Conservation (phyloP, 345 rosid species). For the Trapa bicornis region DNA sequence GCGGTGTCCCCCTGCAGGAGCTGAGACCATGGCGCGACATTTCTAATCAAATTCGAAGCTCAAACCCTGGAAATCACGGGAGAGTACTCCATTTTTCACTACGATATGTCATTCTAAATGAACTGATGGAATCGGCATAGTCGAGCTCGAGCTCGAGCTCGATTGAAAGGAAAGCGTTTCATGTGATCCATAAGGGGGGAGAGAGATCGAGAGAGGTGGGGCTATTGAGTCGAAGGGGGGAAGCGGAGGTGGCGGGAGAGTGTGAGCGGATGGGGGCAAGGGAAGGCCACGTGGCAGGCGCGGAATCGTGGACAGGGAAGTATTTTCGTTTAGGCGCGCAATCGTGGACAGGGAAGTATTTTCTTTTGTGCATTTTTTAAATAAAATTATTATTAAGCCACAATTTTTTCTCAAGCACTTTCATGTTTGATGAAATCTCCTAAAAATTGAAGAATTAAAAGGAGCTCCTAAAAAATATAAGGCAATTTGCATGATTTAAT, state of each 20-base stretch:
- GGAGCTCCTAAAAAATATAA: no score
- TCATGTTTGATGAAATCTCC: no score
- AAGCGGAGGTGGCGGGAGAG: slow-evolving; percentile 56
- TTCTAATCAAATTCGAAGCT: neutral
- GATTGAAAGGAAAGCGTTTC: slow-evolving; percentile 2
- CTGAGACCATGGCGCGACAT: slow-evolving; percentile 5
- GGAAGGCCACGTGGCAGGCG: neutral
- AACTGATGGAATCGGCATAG: neutral
- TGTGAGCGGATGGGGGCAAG: neutral
- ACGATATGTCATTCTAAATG: no score
- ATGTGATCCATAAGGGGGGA: neutral
- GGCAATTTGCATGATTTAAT: no score
- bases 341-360: no score
- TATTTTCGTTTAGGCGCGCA: no score
- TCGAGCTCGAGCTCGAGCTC: neutral
- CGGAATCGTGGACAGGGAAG: no score
- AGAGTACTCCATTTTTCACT: neutral
- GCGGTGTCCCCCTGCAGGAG: slow-evolving; percentile 27
- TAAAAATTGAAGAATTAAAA: no score
- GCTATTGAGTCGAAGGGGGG: slow-evolving; percentile 3
- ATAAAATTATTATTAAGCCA: no score
- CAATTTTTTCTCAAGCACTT: no score
- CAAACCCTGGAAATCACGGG: neutral
- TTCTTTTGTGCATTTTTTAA: no score
- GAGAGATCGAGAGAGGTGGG: no score